A percentile compares a stretch with the other conserved stretches of the same genome.
Evolutionary conservation across 192 early-diverging fungal species (phyloP).

Genomic region (Phlyctochytrium arcticum): DNA sequence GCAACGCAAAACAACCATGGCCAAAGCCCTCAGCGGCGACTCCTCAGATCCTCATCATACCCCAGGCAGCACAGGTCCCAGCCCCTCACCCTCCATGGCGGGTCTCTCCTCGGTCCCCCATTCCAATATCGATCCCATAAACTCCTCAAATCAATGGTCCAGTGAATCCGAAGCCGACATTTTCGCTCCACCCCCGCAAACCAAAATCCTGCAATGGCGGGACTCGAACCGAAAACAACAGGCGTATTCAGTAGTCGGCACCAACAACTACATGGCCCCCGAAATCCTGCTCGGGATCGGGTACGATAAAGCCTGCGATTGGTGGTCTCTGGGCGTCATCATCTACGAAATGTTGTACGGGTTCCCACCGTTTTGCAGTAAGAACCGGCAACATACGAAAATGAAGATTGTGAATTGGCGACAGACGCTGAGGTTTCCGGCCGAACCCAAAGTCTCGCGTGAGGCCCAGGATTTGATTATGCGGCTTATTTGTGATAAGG

Average conservation of each 20-base stretch:
- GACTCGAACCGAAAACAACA: conserved; percentile 35
- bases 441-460: conserved; percentile 43
- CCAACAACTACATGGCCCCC: conserved; percentile 54
- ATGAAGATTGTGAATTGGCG: conserved; percentile 68
- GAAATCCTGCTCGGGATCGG: conserved; percentile 46
- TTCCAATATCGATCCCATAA: neutral
- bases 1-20: conserved; percentile 44
- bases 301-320: conserved; percentile 64
- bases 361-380: conserved; percentile 63
- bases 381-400: conserved; percentile 54
- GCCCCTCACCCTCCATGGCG: neutral
- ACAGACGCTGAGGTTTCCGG: conserved; percentile 54
- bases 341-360: conserved; percentile 75
- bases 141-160: conserved; percentile 5
- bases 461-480: conserved; percentile 62
- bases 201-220: conserved; percentile 29
- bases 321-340: conserved; percentile 76
- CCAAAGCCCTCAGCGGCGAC: neutral
- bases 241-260: conserved; percentile 47
- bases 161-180: neutral
- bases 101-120: neutral
- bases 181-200: conserved; percentile 11
- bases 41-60: too few relatives aligned
- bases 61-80: neutral
- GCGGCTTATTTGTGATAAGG: conserved; percentile 54